Conservation (phyloP, 129 eudicot species). For the Lactuca sativa region DNA sequence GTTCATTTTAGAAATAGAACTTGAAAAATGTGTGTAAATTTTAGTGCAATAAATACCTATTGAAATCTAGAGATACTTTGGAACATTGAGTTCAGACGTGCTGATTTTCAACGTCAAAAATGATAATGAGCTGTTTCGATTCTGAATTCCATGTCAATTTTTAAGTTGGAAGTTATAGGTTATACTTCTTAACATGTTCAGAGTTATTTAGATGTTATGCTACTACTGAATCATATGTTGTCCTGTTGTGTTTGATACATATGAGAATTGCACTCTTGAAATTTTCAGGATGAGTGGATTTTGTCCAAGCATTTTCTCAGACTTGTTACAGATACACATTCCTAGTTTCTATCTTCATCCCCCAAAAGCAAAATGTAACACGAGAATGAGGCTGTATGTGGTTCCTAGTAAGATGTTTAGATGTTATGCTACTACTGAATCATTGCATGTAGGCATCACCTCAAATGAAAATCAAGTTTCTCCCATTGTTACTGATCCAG, state of each 20-base stretch:
- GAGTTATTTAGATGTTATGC: neutral
- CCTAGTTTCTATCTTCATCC: constrained; percentile 30
- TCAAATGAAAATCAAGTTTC: constrained; percentile 24
- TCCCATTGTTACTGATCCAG: constrained; percentile 32
- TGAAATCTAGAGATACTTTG: neutral
- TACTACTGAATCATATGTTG: neutral
- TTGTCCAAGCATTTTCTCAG: constrained; percentile 31
- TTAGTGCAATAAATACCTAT: neutral
- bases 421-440: constrained; percentile 42
- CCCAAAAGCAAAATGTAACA: constrained; percentile 28
- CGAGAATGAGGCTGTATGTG: constrained; percentile 30
- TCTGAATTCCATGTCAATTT: neutral
- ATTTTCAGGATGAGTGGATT: constrained; percentile 49
- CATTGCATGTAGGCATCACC: constrained; percentile 37
- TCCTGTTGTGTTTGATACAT: neutral
- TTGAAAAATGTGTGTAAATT: neutral
- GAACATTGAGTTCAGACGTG: constrained; percentile 12
- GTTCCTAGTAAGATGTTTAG: constrained; percentile 34
- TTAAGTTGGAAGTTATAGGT: neutral
- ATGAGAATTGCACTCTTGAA: constrained; percentile 9
- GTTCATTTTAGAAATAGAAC: neutral
- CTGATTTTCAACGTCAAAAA: neutral
- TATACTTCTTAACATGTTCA: neutral
- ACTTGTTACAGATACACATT: constrained; percentile 40
- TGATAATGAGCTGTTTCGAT: neutral